Conservation (phyloP, 2,329 filamentous ascomycete genomes). For the Nothophoma quercina region DNA sequence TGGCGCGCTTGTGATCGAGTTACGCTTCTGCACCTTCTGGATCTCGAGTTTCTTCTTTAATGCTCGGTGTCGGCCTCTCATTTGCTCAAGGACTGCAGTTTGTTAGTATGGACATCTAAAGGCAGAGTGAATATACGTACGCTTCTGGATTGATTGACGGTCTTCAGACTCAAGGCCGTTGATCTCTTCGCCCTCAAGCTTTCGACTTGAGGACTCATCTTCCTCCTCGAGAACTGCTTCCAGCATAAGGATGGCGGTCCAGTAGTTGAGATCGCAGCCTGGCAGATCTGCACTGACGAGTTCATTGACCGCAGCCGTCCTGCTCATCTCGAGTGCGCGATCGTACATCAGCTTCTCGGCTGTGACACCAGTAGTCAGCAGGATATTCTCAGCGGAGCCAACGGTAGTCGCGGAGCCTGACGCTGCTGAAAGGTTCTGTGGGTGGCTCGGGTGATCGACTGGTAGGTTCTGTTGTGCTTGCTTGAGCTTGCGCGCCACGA, state of each 20-base stretch:
- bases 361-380: constrained; percentile 86
- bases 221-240: constrained; percentile 92
- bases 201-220: constrained; percentile 62
- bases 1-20: constrained; percentile 44
- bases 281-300: constrained; percentile 87
- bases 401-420: constrained; percentile 65
- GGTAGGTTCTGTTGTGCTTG: constrained; percentile 87
- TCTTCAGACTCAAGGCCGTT: constrained; percentile 72
- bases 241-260: constrained; percentile 91
- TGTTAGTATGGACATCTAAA: constrained; percentile 31
- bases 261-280: constrained; percentile 91
- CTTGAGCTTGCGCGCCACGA: constrained; percentile 86
- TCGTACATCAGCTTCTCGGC: constrained; percentile 99
- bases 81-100: constrained; percentile 56
- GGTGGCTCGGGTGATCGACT: constrained; percentile 84
- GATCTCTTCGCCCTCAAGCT: constrained; percentile 57
- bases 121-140: constrained; percentile 58
- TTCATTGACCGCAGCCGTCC: constrained; percentile 92
- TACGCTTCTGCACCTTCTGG: constrained; percentile 49
- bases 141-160: constrained; percentile 74
- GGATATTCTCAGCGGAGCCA: constrained; percentile 78
- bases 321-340: constrained; percentile 94
- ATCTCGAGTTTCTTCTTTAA: constrained; percentile 56
- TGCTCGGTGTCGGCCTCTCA: constrained; percentile 51
- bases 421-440: constrained; percentile 73